Conservation (phyloP, 2,329 filamentous ascomycete species). For the Neophaeococcomyces aloes region DNA sequence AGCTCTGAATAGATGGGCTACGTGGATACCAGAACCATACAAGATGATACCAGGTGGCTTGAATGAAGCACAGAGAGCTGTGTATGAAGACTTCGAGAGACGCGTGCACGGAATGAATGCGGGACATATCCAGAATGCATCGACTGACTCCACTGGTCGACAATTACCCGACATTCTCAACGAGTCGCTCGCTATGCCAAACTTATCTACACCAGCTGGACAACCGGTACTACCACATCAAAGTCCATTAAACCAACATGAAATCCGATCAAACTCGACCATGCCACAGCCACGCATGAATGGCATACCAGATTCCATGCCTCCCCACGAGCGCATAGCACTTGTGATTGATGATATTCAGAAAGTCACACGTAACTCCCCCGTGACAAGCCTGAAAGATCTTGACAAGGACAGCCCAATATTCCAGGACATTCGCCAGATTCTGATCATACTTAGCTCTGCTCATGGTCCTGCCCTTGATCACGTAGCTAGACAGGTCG, state of each 20-base stretch:
- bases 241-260: conserved; percentile 42
- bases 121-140: conserved; percentile 45
- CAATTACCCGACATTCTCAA: conserved; percentile 54
- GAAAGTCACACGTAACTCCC: conserved; percentile 44
- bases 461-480: conserved; percentile 40
- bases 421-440: conserved; percentile 48
- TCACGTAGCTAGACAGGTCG: conserved; percentile 44
- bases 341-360: conserved; percentile 48
- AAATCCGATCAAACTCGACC: conserved; percentile 30
- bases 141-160: conserved; percentile 46
- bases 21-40: conserved; percentile 88
- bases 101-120: conserved; percentile 58
- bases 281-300: conserved; percentile 40
- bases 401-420: conserved; percentile 45
- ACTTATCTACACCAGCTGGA: conserved; percentile 52
- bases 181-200: conserved; percentile 52
- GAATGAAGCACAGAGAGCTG: conserved; percentile 83
- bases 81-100: conserved; percentile 91
- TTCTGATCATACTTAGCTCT: conserved; percentile 45
- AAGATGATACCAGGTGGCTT: conserved; percentile 73
- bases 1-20: conserved; percentile 77
- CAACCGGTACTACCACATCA: conserved; percentile 51
- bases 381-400: conserved; percentile 49
- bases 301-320: conserved; percentile 48
- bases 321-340: conserved; percentile 43